These are phyloP conservation scores for Berberis thunbergii DNA, from an alignment of 164 flowering plant species.

Conservation along the genomic window DNA sequence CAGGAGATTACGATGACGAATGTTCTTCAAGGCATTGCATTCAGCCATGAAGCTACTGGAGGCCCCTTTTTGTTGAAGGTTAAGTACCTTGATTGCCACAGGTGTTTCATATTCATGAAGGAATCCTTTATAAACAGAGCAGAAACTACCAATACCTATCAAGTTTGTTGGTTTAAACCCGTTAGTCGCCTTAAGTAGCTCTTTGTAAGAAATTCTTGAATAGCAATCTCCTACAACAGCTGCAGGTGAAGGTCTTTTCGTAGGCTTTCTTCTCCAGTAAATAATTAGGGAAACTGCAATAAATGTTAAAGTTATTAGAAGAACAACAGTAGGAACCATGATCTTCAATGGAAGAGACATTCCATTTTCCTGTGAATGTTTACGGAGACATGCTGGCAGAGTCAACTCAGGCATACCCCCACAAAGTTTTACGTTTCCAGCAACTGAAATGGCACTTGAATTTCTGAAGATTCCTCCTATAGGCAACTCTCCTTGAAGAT, in stretches of 20 bases:
- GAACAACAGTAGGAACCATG: neutral
- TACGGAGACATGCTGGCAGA: no score
- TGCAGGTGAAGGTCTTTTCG: neutral
- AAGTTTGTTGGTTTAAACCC: neutral
- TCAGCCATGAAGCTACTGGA: conserved; percentile 2
- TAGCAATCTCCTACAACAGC: neutral
- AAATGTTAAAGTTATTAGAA: neutral
- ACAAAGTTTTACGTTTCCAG: neutral
- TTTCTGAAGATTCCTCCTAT: neutral
- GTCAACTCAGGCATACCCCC: neutral
- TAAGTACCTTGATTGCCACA: neutral
- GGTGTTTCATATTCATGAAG: neutral
- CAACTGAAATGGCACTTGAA: neutral
- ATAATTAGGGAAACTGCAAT: neutral
- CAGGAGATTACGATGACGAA: neutral
- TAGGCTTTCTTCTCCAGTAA: neutral
- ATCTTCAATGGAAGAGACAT: neutral
- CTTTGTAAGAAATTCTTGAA: neutral
- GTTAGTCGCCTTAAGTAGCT: neutral
- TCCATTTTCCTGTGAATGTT: neutral
- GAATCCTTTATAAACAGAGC: neutral
- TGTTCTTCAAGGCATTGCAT: neutral
- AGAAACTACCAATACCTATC: neutral
- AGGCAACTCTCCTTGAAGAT: conserved; percentile 1
- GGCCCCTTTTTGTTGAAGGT: neutral